These are phyloP conservation scores for Populus pruinosa DNA, from an alignment of 345 rosid genomes.

Conservation along the genomic window DNA sequence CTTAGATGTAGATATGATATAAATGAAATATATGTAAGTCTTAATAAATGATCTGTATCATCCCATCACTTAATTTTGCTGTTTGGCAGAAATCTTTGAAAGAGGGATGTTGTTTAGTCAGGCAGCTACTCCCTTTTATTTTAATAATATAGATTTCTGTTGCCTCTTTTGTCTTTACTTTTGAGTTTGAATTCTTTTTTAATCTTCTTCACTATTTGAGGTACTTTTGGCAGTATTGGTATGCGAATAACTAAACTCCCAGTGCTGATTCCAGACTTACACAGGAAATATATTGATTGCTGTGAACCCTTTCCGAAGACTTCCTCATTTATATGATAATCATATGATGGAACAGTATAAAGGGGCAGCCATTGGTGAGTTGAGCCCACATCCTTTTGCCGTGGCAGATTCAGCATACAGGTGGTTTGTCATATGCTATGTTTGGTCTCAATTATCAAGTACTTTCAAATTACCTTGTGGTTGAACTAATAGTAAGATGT, in stretches of 20 bases:
- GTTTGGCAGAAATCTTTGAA: background rate
- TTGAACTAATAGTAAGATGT: background rate
- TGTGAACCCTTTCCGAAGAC: slow-evolving; percentile 89
- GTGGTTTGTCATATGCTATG: slow-evolving; percentile 30
- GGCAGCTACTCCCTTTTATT: background rate
- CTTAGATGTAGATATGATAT: slow-evolving; percentile 24
- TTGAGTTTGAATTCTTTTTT: background rate
- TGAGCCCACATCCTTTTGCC: slow-evolving; percentile 96
- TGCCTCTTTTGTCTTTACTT: background rate
- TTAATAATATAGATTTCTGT: background rate
- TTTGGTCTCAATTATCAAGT: slow-evolving; percentile 8
- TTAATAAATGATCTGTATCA: background rate
- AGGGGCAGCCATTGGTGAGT: slow-evolving; percentile 90
- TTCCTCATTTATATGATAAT: slow-evolving; percentile 84
- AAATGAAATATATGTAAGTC: slow-evolving; percentile 35
- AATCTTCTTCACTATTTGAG: background rate
- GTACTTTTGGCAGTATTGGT: background rate
- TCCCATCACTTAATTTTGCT: background rate
- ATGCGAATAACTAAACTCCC: slow-evolving; percentile 1
- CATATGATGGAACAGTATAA: slow-evolving; percentile 94
- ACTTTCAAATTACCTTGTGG: slow-evolving; percentile 6
- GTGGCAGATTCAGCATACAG: slow-evolving; percentile 98
- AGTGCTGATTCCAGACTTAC: slow-evolving; percentile 67
- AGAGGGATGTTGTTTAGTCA: slow-evolving; percentile 1
- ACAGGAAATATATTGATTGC: slow-evolving; percentile 94